A percentile compares a stretch with the other conserved stretches of the same genome.
Evolutionary conservation across 331 rosid genomes (phyloP).

Genomic region (Saraca asoca): DNA sequence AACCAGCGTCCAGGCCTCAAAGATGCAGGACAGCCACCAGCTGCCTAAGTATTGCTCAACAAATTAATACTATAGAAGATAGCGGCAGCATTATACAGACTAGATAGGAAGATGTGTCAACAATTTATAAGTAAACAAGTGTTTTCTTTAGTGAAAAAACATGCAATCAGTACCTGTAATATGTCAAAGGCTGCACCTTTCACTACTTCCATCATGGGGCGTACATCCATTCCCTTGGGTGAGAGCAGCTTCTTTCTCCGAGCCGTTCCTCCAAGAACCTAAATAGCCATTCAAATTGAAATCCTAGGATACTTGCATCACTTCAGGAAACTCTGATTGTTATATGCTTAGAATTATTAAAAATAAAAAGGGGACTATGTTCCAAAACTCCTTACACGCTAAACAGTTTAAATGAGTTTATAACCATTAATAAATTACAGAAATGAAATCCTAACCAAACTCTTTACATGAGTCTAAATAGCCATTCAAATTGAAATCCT

Average conservation of each 20-base stretch:
- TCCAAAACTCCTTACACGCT: too few species aligned
- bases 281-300: constrained; percentile 24
- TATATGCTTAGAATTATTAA: not conserved
- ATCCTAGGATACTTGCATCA: constrained; percentile 5
- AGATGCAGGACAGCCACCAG: constrained; percentile 90
- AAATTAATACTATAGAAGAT: constrained; percentile 23
- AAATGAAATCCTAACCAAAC: too few species aligned
- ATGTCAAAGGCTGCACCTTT: constrained; percentile 96
- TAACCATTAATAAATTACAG: too few species aligned
- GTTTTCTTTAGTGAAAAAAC: not conserved
- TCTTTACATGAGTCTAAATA: constrained; percentile 76
- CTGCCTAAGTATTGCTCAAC: constrained; percentile 56
- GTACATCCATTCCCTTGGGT: constrained; percentile 98
- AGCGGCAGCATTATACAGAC: constrained; percentile 8
- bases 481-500: constrained; percentile 21
- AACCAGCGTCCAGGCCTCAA: constrained; percentile 97
- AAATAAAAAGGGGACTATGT: not conserved
- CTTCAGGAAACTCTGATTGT: not conserved
- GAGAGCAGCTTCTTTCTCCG: constrained; percentile 84
- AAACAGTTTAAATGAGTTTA: too few species aligned
- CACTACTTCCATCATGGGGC: constrained; percentile 99
- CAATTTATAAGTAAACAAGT: constrained; percentile 19
- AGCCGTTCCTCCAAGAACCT: constrained; percentile 95
- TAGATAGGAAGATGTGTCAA: constrained; percentile 1
- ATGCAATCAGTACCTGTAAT: constrained; percentile 62